Base-by-base conservation (phyloP, 176 grass and related monocot species). In the Aechmea fasciata region DNA sequence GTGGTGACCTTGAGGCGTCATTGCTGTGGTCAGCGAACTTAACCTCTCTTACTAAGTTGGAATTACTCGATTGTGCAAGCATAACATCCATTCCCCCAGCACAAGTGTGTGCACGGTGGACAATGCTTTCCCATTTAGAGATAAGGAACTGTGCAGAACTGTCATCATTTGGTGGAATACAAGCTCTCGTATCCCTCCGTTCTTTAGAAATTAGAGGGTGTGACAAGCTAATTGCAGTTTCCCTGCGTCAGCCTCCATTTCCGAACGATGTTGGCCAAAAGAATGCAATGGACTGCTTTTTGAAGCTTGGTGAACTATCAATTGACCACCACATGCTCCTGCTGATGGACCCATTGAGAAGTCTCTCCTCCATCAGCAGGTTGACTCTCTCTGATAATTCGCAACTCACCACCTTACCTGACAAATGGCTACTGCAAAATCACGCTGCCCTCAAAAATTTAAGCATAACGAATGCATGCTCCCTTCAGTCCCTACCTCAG, bases 91-190 rank as follows among this genome's bases (percentile, higher is more conserved):
- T 62, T 10, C 70, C 14, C 13, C 48, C 70, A 3, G 11, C 25
- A 59, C 29, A 72, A 17, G 52, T 72, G 24, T 41, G 57, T 28
- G 19, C 9, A 47, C n/a, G 29, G 20, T 12, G 48, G 28, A 22
- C 8, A 29, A 2, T 1, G 1, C 55, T 72, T 18, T 11, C 3
- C 6, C 7, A 10, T 10, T 49, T 72, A 15, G 3, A 0, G 3
- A 72, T 72, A 22, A 2, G 13, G 7, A 7, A 19, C n/a, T 72
- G 70, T 11, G 7, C 7, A 57, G 13, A 47, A 11, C 9, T 72
- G 47, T 14, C 53, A 72, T 72, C 70, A 61, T 18, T 72, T 6
- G 70, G 28, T 28, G 52, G 52, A 48, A 48, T 72, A 19, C 55
- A 54, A 48, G 53, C 53, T 19, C 52, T 72, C 3, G 13, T 57